Percentiles rank a stretch among this genome's conserved stretches.
Conservation (phyloP, 2,329 filamentous ascomycete genomes). For the Arthroderma uncinatum region DNA sequence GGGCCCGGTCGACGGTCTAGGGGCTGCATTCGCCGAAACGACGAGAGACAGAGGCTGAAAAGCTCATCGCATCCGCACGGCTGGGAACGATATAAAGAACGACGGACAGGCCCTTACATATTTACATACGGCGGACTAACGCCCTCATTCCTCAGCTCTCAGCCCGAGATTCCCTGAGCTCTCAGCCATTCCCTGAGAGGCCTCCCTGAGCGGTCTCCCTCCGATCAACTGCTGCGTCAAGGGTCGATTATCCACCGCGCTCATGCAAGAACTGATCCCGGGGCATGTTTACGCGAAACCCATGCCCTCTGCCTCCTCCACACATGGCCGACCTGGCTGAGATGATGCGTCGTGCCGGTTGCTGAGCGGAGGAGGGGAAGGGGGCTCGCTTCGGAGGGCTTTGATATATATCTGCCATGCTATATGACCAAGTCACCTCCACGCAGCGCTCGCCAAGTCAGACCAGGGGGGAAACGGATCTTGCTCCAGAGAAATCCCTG, state of each 20-base stretch:
- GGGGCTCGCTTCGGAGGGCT: too few relatives aligned
- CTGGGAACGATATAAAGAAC: not conserved
- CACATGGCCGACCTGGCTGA: too few relatives aligned
- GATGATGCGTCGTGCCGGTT: too few relatives aligned
- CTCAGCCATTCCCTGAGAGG: not conserved
- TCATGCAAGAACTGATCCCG: not conserved
- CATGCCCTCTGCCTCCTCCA: too few relatives aligned
- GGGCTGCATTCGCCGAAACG: not conserved
- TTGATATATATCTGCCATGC: too few relatives aligned
- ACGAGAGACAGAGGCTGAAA: not conserved
- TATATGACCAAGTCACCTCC: too few relatives aligned
- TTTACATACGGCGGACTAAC: not conserved
- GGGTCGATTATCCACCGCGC: not conserved
- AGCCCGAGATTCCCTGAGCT: too few relatives aligned
- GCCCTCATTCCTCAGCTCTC: not conserved
- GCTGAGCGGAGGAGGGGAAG: too few relatives aligned
- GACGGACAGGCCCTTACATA: not conserved
- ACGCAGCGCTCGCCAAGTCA: constrained; percentile 4
- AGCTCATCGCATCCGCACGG: not conserved
- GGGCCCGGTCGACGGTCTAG: not conserved
- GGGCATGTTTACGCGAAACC: too few relatives aligned
- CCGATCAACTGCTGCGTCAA: not conserved
- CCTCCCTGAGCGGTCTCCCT: not conserved
- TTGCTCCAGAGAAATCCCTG: not conserved
- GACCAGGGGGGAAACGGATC: constrained; percentile 2